Base-by-base conservation (phyloP, 805 yeast species). In the Clavispora asparagi region DNA sequence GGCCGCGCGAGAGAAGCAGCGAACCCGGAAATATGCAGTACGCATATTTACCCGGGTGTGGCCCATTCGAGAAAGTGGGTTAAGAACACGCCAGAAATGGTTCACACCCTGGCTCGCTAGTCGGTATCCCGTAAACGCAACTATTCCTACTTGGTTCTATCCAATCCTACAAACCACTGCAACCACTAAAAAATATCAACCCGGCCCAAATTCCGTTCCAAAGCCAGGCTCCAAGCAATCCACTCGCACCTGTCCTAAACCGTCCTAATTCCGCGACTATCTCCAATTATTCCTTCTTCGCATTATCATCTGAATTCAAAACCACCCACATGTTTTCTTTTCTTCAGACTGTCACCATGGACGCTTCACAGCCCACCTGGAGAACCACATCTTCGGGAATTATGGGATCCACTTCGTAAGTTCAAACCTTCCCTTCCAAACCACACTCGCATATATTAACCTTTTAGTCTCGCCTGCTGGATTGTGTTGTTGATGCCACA, bases 401-500 rank as follows among this genome's bases (percentile, higher is more conserved):
- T 3, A 74, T 82, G 60, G 92, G 92, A 2, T 81, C 88, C 11
- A 76, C 85, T 8, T 78, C 83, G 61, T 70, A 65, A 51, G 75
- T 65, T 19, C 23, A 19, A 33, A 16, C 25, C 28, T 19, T 7
- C 1, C 19, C 39, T 30, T 16, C 4, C 27, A 28, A 40, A 40
- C 25, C 2, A 6, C 25, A 12, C 12, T 31, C 48, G 38, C 42
- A 46, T 9, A 17, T 33, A 39, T 42, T 51, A 48, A 49, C 44
- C 13, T 10, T 9, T 16, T 26, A 75, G 82, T 29, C 72, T 86
- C 37, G 89, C 92, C 0, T 83, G 92, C 61, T 87, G 91, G 90
- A 74, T 87, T 11, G 90, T 86, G 12, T 65, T 86, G 36, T 73
- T 86, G 47, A 66, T 87, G 53, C 94, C 95, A 0, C 95, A 86